Base-by-base conservation (phyloP, 768 basidiomycete genomes). In the Tricholoma furcatifolium region DNA sequence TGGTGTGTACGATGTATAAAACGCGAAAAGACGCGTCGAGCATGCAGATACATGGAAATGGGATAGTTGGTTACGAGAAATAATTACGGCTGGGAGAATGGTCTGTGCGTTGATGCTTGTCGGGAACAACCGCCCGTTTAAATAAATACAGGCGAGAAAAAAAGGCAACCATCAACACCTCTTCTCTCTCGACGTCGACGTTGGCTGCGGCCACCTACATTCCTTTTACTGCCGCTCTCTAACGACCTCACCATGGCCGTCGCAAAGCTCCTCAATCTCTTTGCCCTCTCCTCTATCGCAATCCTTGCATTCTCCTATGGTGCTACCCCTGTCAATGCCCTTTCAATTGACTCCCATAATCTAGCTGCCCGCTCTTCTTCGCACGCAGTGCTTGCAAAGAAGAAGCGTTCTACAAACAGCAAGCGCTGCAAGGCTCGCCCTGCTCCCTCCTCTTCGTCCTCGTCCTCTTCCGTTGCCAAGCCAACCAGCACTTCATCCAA, bases 391-490 rank as follows among this genome's bases (percentile, higher is more conserved):
- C 54, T 80, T 31, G 79, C 76, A 5, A 80, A 75, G 70, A 80
- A 74, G 66, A 85, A 77, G 69, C 74, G 79, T 52, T 65, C 70
- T 7, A 62, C 64, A 56, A 67, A 66, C 42, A 53, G 60, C 47
- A 75, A 76, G 63, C 81, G 80, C 46, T 90, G 88, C 82, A 83
- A 79, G 65, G 70, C 77, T 21, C 76, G 79, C 40, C 65, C 81
- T 7, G 51, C 76, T 21, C 56, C 73, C 3, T 56, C 68, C 10
- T 44, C 60, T 38, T 35, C 46, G 14, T 40, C 41, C 62, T 43
- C 46, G 58, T 24, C 53, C 50, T 36, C 42, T n/a, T 20, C 61
- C 24, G 57, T 55, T 32, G 53, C 57, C 21, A 51, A 56, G 34
- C 55, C 62, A 23, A 50, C 66, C 11, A 55, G 66, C 10, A 50